Evolutionary conservation across 202 grass and related monocot genomes (phyloP), one percentile per base, ranked within the genome.

Genomic region (Dendrocalamus latiflorus): DNA sequence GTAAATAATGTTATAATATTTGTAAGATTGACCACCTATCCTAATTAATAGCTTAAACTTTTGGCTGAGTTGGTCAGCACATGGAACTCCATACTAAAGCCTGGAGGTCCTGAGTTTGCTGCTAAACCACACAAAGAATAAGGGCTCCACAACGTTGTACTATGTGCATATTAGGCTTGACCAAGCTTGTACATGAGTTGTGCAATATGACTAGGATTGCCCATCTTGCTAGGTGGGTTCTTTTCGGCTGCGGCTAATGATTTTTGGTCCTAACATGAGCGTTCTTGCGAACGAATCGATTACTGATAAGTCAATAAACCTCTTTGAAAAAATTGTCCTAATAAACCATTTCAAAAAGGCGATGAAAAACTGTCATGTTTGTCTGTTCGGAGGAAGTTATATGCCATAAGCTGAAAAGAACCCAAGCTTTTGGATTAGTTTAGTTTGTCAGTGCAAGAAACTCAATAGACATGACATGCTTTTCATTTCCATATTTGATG

Each of bases 391-490:
- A 2, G 28, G 2, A 30, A 30, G 28, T 2, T 30, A 30, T 30
- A 30, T 1, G 28, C 28, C 28, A n/a, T n/a, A n/a, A n/a, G n/a
- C n/a, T n/a, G 2, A 30, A 30, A 30, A 30, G 2, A 30, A 30
- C 2, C 28, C 1, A 30, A 30, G 21, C 13, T 63, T 77, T 39
- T 74, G 47, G 5, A 38, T 33, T 41, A 11, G 3, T 50, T 83
- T 39, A 83, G 30, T 90, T 65, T 70, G 51, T 57, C 18, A 8
- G 51, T 74, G 41, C 75, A 53, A 60, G 51, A 72, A 78, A 74
- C 39, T n/a, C n/a, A n/a, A n/a, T n/a, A n/a, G n/a, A n/a, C n/a
- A n/a, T n/a, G n/a, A n/a, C n/a, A n/a, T n/a, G n/a, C n/a, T n/a
- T n/a, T n/a, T n/a, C n/a, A n/a, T n/a, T n/a, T n/a, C n/a, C n/a